phyloP scores from a whole-genome alignment of 768 basidiomycete species.

The Phlebiopsis gigantea region DNA sequence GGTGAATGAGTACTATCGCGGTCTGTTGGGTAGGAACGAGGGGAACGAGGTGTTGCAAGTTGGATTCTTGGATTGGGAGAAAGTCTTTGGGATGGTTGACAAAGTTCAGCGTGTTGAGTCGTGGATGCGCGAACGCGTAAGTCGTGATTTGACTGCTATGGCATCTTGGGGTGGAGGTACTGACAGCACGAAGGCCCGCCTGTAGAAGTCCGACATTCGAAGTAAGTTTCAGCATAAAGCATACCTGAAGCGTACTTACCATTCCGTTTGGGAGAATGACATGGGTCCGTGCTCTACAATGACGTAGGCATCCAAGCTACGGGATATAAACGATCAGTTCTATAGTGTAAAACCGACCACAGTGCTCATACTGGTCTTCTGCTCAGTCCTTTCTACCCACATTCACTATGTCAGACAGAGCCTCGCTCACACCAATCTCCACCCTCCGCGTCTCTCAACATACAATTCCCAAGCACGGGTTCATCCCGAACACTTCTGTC shows the following conservation, averaged over 20 bases:
- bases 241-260: too few relatives aligned
- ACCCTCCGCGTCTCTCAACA: constrained; percentile 25
- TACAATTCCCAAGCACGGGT: constrained; percentile 28
- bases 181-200: background rate
- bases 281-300: too few relatives aligned
- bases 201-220: too few relatives aligned
- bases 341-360: too few relatives aligned
- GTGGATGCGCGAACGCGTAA: background rate
- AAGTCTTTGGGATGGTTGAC: background rate
- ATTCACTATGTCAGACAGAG: background rate
- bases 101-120: background rate
- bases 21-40: background rate
- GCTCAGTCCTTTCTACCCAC: too few relatives aligned
- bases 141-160: background rate
- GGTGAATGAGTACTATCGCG: constrained; percentile 4
- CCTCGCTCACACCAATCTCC: constrained; percentile 19
- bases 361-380: too few relatives aligned
- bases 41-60: constrained; percentile 10
- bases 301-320: background rate
- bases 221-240: too few relatives aligned
- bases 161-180: background rate
- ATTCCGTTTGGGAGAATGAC: too few relatives aligned
- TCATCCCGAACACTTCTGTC: constrained; percentile 34
- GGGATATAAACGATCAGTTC: background rate
- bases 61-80: constrained; percentile 2